Conservation (phyloP, 768 basidiomycete genomes). For the Russula sp. region DNA sequence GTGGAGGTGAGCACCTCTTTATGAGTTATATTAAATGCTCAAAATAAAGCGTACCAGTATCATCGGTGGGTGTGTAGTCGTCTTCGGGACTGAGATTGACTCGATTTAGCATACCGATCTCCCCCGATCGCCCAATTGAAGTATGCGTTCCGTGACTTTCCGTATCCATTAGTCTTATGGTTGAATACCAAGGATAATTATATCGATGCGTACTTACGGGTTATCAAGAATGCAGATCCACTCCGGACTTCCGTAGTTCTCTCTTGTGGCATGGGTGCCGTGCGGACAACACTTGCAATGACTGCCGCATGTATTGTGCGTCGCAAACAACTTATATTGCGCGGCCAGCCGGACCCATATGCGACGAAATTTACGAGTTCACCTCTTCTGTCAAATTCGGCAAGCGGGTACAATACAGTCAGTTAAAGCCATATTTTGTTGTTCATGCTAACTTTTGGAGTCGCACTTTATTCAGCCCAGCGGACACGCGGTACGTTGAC, state of each 20-base stretch:
- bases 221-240: constrained; percentile 80
- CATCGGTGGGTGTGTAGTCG: constrained; percentile 52
- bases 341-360: constrained; percentile 79
- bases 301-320: constrained; percentile 85
- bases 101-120: constrained; percentile 78
- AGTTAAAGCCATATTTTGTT: constrained; percentile 24
- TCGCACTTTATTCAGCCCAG: constrained; percentile 29
- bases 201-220: constrained; percentile 85
- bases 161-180: background rate
- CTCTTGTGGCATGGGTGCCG: constrained; percentile 96
- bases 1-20: constrained; percentile 61
- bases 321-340: constrained; percentile 59
- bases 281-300: constrained; percentile 97
- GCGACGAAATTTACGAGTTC: constrained; percentile 39
- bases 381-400: constrained; percentile 28
- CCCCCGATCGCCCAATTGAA: constrained; percentile 88
- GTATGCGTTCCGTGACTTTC: constrained; percentile 39
- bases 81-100: constrained; percentile 18
- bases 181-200: constrained; percentile 72
- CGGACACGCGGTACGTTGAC: constrained; percentile 19
- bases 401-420: constrained; percentile 52
- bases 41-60: constrained; percentile 47
- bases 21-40: constrained; percentile 15
- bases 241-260: constrained; percentile 81
- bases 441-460: background rate